Base-by-base conservation (phyloP, 2,329 filamentous ascomycete genomes). In the Bisporella sp. region DNA sequence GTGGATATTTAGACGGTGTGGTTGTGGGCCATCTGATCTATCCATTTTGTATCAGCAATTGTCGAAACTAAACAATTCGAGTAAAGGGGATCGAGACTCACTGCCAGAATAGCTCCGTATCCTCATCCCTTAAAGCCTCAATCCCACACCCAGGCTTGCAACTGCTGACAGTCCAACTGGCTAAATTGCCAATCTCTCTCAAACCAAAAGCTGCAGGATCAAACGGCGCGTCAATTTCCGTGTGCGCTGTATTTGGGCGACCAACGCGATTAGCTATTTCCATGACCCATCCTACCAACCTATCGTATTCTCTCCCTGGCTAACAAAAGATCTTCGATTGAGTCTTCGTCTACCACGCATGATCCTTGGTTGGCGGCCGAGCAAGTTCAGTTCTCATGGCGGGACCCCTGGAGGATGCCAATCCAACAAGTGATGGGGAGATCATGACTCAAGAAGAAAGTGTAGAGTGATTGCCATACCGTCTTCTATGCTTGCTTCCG, bases 131-230 rank as follows among this genome's bases (percentile, higher is more conserved):
- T 21, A 93, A 78, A 63, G 89, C 86, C 30, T 84, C 81, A 11
- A 92, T 83, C 2, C 86, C 86, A 59, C 85, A 89, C 39, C 87
- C 87, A 1, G 86, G 87, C 68, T 93, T 93, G 62, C 83, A 83
- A 62, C 82, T 88, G 65, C 84, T 89, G 59, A 92, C 87, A 8
- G 86, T 91, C 74, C 89, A 92, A 57, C 84, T 86, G 31, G 87
- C 88, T 21, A 93, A 76, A 55, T 89, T 90, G 60, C 85, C 89
- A 64, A 93, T 92, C 65, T 93, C 89, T 66, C 90, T 91, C 55
- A 92, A 73, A 41, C 83, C 74, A 6, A 65, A 45, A 39, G 58
- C 57, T 13, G 73, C 69, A 11, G 81, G 71, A 50, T 82, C 74
- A 47, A 83, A 78, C 1, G 65, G 62, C 4, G 63, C 46, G 49